These are phyloP conservation scores for Salmacisia buchloeana DNA, from an alignment of 1,284 basidiomycete species.

Conservation along the genomic window DNA sequence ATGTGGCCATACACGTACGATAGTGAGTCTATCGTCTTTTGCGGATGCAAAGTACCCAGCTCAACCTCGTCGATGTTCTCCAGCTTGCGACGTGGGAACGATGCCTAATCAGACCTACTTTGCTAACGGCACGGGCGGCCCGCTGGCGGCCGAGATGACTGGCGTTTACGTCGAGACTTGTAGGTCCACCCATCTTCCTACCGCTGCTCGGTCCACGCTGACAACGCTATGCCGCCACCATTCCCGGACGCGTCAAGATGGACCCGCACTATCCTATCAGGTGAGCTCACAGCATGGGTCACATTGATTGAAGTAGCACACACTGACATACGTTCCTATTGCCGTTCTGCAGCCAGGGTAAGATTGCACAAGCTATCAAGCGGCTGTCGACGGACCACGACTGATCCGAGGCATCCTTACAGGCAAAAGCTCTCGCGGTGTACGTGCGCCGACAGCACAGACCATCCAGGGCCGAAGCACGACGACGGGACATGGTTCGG, in stretches of 20 bases:
- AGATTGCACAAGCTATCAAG: slow-evolving; percentile 42
- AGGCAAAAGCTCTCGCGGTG: slow-evolving; percentile 67
- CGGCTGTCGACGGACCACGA: no score
- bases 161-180: background rate
- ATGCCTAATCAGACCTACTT: slow-evolving; percentile 27
- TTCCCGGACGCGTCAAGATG: no score
- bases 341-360: no score
- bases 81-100: slow-evolving; percentile 43
- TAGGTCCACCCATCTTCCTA: no score
- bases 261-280: background rate
- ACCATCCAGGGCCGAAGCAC: slow-evolving; percentile 71
- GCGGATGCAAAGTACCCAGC: background rate
- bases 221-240: no score
- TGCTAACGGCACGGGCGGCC: background rate
- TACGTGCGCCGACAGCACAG: slow-evolving; percentile 67
- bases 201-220: no score
- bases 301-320: no score
- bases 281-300: no score
- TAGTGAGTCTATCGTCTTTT: slow-evolving; percentile 57
- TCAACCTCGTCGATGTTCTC: background rate
- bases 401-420: no score
- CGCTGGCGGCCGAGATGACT: background rate
- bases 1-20: slow-evolving; percentile 72
- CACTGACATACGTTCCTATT: no score
- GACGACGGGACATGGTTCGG: slow-evolving; percentile 66